Evolutionary conservation across 1,284 basidiomycete species (phyloP).

Genomic region (Hemileia vastatrix): DNA sequence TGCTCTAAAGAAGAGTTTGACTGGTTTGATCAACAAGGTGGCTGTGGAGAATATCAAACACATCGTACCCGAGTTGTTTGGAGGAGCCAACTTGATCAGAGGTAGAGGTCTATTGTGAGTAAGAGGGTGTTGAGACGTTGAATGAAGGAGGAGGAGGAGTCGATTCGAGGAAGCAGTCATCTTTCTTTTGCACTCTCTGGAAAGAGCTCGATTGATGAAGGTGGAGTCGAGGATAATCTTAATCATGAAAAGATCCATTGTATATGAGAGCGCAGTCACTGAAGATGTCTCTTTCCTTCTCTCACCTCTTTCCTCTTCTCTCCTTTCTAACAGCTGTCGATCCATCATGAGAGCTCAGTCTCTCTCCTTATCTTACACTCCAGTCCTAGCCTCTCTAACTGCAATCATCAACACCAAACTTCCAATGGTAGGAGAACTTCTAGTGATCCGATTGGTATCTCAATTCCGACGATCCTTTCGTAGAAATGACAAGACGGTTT

Average conservation of each 20-base stretch:
- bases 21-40: constrained; percentile 94
- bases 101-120: constrained; percentile 81
- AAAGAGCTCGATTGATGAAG: too few relatives aligned
- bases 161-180: too few relatives aligned
- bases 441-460: constrained; percentile 76
- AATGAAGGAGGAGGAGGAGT: too few relatives aligned
- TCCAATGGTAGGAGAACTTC: constrained; percentile 86
- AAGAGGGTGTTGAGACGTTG: too few relatives aligned
- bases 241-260: too few relatives aligned
- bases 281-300: too few relatives aligned
- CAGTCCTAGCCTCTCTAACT: constrained; percentile 87
- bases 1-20: constrained; percentile 90
- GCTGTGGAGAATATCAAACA: constrained; percentile 84
- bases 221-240: too few relatives aligned
- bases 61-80: constrained; percentile 77
- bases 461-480: constrained; percentile 93
- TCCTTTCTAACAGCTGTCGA: too few relatives aligned
- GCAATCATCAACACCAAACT: constrained; percentile 94
- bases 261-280: too few relatives aligned
- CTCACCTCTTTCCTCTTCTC: too few relatives aligned
- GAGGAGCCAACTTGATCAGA: constrained; percentile 78
- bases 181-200: too few relatives aligned
- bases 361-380: constrained; percentile 90
- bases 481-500: constrained; percentile 94
- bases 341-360: constrained; percentile 97